Evolutionary conservation across 2,329 filamentous ascomycete genomes (phyloP), one percentile per base, ranked within the genome.

Genomic region (Curvularia lunata): DNA sequence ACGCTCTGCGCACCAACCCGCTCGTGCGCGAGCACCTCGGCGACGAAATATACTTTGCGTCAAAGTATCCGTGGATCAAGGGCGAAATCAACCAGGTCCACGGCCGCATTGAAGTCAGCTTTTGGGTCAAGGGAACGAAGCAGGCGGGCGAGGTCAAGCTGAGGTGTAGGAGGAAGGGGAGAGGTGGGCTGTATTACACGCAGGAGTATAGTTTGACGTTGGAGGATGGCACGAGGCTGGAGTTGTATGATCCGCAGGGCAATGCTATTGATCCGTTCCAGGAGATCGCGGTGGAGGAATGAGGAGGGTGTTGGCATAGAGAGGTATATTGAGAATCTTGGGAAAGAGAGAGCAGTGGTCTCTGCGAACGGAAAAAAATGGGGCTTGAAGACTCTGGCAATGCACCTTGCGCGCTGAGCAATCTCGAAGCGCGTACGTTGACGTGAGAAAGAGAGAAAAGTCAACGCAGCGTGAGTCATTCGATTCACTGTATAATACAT

Each of bases 81-180:
- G 81, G 81, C 60, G 88, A 92, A 81, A 90, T 99, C 84, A 96
- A 97, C 80, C 94, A 97, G 82, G 79, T 98, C 75, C 92, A 94
- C 78, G 95, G 95, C 23, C 84, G 87, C 69, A 97, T 99, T 75
- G 84, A 98, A 82, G 91, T 99, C 58, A 81, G 80, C 54, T 98
- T 97, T 77, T 84, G 86, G 79, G 95, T 99, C 27, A 91, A 91
- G 79, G 95, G 95, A 40, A 91, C 87, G 28, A 87, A 83, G 74
- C 81, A 79, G 56, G 80, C 82, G 66, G 95, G 88, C 7, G 83
- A 87, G 73, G 95, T 97, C 85, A 85, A 86, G 72, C 96, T 99
- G 78, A 85, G 83, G 66, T 95, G 91, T 80, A 82, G 85, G 74
- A 85, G 95, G 72, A 87, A 85, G 66, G 84, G 85, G 48, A 84